Conservation (phyloP, 169 alveolate genomes). For the Cryptosporidium parvum region DNA sequence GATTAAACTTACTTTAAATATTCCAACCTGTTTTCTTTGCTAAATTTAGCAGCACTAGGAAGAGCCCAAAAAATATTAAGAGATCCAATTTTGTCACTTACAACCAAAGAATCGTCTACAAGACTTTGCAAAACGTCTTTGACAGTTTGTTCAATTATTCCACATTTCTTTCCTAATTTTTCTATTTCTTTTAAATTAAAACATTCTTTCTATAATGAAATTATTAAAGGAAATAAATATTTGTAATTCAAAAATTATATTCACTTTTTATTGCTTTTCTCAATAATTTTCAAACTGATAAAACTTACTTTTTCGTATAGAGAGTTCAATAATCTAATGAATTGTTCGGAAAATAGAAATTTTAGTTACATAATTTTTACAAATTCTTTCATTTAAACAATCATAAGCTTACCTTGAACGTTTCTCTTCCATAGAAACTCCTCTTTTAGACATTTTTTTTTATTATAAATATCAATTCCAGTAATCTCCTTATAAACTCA, state of each 20-base stretch:
- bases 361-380: not conserved
- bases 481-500: not conserved
- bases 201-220: slow-evolving; percentile 79
- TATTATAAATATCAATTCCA: not conserved
- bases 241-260: not conserved
- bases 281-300: not conserved
- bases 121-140: slow-evolving; percentile 87
- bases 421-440: slow-evolving; percentile 76
- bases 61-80: slow-evolving; percentile 89
- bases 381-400: not conserved
- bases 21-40: slow-evolving; percentile 60
- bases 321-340: slow-evolving; percentile 40
- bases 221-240: not conserved
- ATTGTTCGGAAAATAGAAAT: not conserved
- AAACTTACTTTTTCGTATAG: slow-evolving; percentile 69
- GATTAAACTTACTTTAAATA: slow-evolving; percentile 30
- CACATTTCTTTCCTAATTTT: slow-evolving; percentile 83
- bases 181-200: slow-evolving; percentile 85
- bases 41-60: slow-evolving; percentile 81
- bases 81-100: slow-evolving; percentile 88
- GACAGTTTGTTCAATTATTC: slow-evolving; percentile 81
- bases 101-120: slow-evolving; percentile 86
- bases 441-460: slow-evolving; percentile 61
- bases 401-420: slow-evolving; percentile 58
- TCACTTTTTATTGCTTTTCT: not conserved